Evolutionary conservation across 345 rosid species (phyloP).

Genomic region (Luvunga scandens): DNA sequence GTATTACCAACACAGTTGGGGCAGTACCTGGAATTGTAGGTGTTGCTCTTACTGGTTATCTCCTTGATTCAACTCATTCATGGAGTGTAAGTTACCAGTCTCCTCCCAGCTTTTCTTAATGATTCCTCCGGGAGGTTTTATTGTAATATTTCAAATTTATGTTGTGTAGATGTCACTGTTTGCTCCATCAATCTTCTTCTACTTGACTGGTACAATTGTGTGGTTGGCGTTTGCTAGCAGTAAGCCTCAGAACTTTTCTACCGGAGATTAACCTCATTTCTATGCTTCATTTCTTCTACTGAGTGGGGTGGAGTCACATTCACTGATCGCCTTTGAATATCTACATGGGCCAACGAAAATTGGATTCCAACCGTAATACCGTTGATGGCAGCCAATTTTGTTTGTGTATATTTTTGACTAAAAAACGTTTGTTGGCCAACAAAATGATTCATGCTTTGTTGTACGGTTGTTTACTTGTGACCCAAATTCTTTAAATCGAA

Average conservation of each 20-base stretch:
- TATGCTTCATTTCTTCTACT: conserved; percentile 5
- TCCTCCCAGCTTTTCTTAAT: not conserved
- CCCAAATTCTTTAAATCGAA: not conserved
- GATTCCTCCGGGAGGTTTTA: not conserved
- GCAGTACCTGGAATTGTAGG: conserved; percentile 93
- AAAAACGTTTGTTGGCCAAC: conserved; percentile 8
- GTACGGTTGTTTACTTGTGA: conserved; percentile 3
- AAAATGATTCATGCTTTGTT: conserved; percentile 2
- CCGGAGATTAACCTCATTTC: conserved; percentile 29
- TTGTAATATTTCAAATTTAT: conserved; percentile 2
- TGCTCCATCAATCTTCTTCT: conserved; percentile 89
- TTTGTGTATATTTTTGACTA: not conserved
- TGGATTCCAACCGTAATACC: not conserved
- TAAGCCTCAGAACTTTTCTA: conserved; percentile 71
- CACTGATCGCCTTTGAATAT: conserved; percentile 2
- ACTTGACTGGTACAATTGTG: conserved; percentile 79
- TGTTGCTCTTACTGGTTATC: conserved; percentile 87
- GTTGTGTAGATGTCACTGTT: conserved; percentile 64
- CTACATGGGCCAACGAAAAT: not conserved
- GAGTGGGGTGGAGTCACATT: not conserved
- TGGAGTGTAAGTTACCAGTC: conserved; percentile 78
- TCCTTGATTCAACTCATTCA: conserved; percentile 88
- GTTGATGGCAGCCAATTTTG: not conserved
- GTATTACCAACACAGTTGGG: conserved; percentile 87
- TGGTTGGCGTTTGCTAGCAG: conserved; percentile 92